Evolutionary conservation across 2,329 filamentous ascomycete genomes (phyloP), one percentile per base, ranked within the genome.

Genomic region (Trichoderma brevicompactum): DNA sequence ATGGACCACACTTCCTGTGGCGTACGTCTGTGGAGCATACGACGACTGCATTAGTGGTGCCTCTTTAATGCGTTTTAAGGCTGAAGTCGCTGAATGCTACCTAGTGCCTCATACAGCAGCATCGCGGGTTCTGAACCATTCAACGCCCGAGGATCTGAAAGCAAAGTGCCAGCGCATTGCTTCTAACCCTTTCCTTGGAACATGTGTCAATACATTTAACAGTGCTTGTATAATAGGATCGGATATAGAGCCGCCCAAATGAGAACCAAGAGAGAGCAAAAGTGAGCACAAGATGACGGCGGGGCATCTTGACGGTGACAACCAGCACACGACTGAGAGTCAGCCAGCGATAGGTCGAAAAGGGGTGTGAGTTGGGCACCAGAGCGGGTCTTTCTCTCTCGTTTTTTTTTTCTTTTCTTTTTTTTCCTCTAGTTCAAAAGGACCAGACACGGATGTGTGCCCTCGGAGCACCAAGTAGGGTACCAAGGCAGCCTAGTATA

Each of bases 281-380:
- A 53, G n/a, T 46, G 28, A 53, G 38, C 38, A 50, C 41, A 23
- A 40, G 49, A 63, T 38, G 41, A 23, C 49, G 28, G 49, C 60
- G 60, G 60, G 49, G 49, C 60, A 36, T 41, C 58, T 23, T 46
- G 28, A 46, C 49, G 49, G 40, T 54, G 60, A 63, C 60, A 54
- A 40, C 60, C 28, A 63, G 28, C 44, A 50, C 44, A 50, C 56
- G 9, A 50, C 56, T 56, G 54, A 56, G 19, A 23, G 52, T 8
- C 28, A 50, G 48, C 48, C 28, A 13, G 34, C 44, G 36, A 60
- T 50, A 40, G 44, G 36, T 28, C 9, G 44, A 50, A 49, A 60
- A 40, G 48, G 49, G 60, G 49, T 52, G 49, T 53, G 60, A 63
- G 60, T 63, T 50, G 60, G 60, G 60, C 60, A 63, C 28, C 60